Conservation (phyloP, 2,329 filamentous ascomycete genomes). For the Fusarium chuoi region DNA sequence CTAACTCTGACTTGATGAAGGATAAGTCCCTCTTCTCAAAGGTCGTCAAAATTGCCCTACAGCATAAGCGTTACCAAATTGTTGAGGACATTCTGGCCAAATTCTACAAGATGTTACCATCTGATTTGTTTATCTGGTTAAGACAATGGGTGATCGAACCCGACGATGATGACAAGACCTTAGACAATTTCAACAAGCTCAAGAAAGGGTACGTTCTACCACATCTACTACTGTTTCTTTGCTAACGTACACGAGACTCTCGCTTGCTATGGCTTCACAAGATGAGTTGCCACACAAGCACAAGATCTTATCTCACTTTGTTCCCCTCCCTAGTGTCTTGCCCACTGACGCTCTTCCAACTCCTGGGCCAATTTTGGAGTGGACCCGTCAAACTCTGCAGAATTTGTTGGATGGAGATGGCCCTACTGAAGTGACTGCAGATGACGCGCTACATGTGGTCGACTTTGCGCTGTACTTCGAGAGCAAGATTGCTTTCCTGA, state of each 20-base stretch:
- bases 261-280: neutral
- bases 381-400: slow-evolving; percentile 14
- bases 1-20: neutral
- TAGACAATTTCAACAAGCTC: slow-evolving; percentile 3
- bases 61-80: neutral
- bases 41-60: slow-evolving; percentile 20
- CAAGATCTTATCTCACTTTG: slow-evolving; percentile 1
- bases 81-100: slow-evolving; percentile 2
- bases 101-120: neutral
- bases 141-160: slow-evolving; percentile 4
- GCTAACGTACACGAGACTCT: slow-evolving; percentile 1
- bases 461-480: slow-evolving; percentile 29
- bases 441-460: slow-evolving; percentile 25
- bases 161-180: neutral
- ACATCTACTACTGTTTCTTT: neutral
- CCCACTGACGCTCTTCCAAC: neutral
- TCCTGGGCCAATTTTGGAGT: slow-evolving; percentile 4
- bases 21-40: neutral
- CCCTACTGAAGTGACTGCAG: neutral
- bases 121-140: slow-evolving; percentile 21
- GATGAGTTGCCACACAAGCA: neutral
- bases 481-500: slow-evolving; percentile 7
- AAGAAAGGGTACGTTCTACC: slow-evolving; percentile 1
- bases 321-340: neutral
- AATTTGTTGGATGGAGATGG: neutral